Percentiles rank a stretch among this genome's conserved stretches.
Evolutionary conservation across 495 filamentous ascomycete genomes (phyloP).

Genomic region (Penicillium pancosmium): DNA sequence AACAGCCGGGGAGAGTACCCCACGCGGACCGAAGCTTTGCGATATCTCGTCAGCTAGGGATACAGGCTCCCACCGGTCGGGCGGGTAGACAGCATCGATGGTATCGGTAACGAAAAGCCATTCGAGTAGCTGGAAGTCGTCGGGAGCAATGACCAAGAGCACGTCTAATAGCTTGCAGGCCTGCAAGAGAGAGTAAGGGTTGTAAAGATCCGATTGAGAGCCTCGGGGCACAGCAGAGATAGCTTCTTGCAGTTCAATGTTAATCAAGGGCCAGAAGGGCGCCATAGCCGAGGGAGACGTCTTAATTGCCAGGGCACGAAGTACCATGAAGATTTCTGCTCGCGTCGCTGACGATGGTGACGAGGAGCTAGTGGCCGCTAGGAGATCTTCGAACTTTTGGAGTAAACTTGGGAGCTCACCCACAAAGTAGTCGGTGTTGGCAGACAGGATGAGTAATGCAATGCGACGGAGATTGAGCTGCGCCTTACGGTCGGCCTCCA

Average conservation of each 20-base stretch:
- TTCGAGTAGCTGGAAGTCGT: conserved; percentile 94
- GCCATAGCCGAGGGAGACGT: conserved; percentile 76
- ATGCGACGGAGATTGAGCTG: conserved; percentile 89
- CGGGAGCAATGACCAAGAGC: conserved; percentile 80
- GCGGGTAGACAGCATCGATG: conserved; percentile 91
- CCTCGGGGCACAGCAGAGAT: conserved; percentile 74
- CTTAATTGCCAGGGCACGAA: conserved; percentile 78
- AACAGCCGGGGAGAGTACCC: conserved; percentile 39
- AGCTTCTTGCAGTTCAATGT: conserved; percentile 80
- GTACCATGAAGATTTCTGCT: conserved; percentile 85
- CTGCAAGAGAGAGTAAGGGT: conserved; percentile 73
- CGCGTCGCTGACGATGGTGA: conserved; percentile 90
- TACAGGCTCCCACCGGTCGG: conserved; percentile 68
- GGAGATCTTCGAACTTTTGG: conserved; percentile 84
- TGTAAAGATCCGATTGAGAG: conserved; percentile 76
- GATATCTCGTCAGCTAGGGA: conserved; percentile 86
- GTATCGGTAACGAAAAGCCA: conserved; percentile 98
- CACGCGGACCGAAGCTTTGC: conserved; percentile 66
- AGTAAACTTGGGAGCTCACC: conserved; percentile 70
- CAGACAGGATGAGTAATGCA: conserved; percentile 73
- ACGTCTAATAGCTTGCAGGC: conserved; percentile 90
- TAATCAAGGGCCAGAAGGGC: conserved; percentile 86
- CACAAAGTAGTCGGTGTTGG: conserved; percentile 75
- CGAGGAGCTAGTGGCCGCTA: conserved; percentile 81
- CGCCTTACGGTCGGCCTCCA: conserved; percentile 91